Conservation (phyloP, 2,329 filamentous ascomycete species). For the Rutstroemia sp. region DNA sequence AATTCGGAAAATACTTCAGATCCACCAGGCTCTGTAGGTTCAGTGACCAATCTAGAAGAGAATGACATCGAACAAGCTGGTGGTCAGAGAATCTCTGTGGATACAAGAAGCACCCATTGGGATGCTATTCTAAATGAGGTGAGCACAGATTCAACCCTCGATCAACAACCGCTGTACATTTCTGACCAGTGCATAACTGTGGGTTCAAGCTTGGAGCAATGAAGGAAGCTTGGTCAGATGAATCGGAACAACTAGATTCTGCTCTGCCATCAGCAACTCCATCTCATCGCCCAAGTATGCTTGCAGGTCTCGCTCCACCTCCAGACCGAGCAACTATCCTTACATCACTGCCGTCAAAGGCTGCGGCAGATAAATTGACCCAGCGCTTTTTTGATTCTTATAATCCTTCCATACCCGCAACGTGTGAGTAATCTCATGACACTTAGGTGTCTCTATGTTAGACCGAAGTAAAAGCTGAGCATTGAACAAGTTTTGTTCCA, state of each 20-base stretch:
- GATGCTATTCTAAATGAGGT: constrained; percentile 53
- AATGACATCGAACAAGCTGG: constrained; percentile 5
- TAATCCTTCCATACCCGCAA: constrained; percentile 43
- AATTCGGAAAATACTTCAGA: constrained; percentile 2
- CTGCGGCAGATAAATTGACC: constrained; percentile 41
- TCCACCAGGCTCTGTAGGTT: background rate
- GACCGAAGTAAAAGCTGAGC: background rate
- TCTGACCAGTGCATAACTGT: background rate
- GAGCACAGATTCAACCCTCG: constrained; percentile 19
- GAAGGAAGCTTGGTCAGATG: constrained; percentile 25
- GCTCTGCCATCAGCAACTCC: background rate
- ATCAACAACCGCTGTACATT: background rate
- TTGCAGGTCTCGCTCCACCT: constrained; percentile 30
- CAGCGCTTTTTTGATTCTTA: constrained; percentile 45
- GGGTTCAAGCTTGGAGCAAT: constrained; percentile 17
- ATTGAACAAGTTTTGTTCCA: constrained; percentile 38
- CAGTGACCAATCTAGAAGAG: background rate
- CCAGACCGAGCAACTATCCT: constrained; percentile 38
- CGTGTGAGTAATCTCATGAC: background rate
- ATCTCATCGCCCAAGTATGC: constrained; percentile 21
- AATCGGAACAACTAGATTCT: constrained; percentile 31
- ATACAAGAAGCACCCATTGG: constrained; percentile 45
- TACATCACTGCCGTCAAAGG: constrained; percentile 38
- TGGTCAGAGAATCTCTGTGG: constrained; percentile 13
- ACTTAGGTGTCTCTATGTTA: background rate